These are phyloP conservation scores for Pythium apleroticum DNA, from an alignment of 352 stramenopile genomes.

Conservation along the genomic window DNA sequence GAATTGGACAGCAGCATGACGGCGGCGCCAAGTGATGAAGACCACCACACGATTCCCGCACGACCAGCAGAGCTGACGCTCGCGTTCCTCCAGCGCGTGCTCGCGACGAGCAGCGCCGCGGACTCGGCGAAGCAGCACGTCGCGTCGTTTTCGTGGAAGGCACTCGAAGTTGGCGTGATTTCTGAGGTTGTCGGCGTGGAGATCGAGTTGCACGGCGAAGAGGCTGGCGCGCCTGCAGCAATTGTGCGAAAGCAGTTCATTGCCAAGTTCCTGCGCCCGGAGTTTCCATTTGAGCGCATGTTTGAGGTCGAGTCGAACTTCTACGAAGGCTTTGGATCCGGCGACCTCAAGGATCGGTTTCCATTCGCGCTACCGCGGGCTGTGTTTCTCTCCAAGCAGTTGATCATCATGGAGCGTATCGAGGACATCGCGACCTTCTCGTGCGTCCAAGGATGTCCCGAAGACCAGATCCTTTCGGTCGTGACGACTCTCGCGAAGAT, in stretches of 20 bases:
- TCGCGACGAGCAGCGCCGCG: slow-evolving; percentile 19
- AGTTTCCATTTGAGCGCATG: slow-evolving; percentile 83
- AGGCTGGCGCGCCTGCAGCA: slow-evolving; percentile 7
- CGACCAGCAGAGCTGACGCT: slow-evolving; percentile 39
- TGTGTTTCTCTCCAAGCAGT: slow-evolving; percentile 62
- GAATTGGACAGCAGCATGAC: slow-evolving; percentile 5
- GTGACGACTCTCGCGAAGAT: slow-evolving; percentile 62
- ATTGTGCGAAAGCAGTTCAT: slow-evolving; percentile 40
- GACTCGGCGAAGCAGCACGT: slow-evolving; percentile 28
- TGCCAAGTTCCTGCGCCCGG: slow-evolving; percentile 73
- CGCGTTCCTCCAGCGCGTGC: slow-evolving; percentile 44
- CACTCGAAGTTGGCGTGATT: slow-evolving; percentile 78
- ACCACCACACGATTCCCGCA: slow-evolving; percentile 10
- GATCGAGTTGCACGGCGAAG: neutral
- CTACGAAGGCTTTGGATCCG: slow-evolving; percentile 48
- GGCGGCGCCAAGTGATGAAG: neutral
- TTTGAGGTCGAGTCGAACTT: slow-evolving; percentile 79
- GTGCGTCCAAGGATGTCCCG: slow-evolving; percentile 67
- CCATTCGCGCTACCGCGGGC: slow-evolving; percentile 59
- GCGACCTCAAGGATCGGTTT: slow-evolving; percentile 26
- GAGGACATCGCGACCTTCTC: slow-evolving; percentile 45
- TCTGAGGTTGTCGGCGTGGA: slow-evolving; percentile 67
- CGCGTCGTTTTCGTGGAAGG: slow-evolving; percentile 51
- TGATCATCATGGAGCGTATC: slow-evolving; percentile 75
- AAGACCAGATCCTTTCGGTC: slow-evolving; percentile 38